Evolutionary conservation across 202 grass and related monocot species (phyloP), one percentile per base, ranked within the genome.

Genomic region (Hordeum pubiflorum): DNA sequence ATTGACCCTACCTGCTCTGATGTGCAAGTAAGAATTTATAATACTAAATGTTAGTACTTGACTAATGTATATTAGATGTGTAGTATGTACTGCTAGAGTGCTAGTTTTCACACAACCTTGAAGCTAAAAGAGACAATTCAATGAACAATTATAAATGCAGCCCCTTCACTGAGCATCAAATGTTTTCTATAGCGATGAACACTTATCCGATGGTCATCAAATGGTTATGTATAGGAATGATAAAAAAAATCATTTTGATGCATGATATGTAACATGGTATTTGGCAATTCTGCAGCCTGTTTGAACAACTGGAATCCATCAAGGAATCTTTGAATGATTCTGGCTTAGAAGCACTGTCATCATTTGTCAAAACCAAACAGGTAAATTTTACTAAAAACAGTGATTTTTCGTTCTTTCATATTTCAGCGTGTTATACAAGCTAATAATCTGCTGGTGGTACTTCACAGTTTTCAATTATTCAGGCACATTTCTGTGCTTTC

Each of bases 231-330:
- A 38, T 46, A 15, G 3, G 43, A 64, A 32, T 55, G 23, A 31
- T 40, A n/a, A 73, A 66, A 81, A 33, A 65, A 17, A 62, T 75
- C 38, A 41, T 17, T 65, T 5, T 62, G n/a, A 77, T 82, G 78
- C 83, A 23, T 64, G 9, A 54, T 36, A 46, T 4, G 34, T 85
- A 85, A 85, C n/a, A 63, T 58, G 38, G 38, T 76, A 68, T 78
- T 39, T 15, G 38, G 22, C 6, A 39, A 67, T 74, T 61, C 78
- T 86, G 41, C 82, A 97, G 94, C 55, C 86, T 97, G 26, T 78
- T 84, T 46, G 94, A 97, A 77, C 90, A 97, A 85, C 58, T 94
- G 72, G 88, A 94, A 75, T 91, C 90, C 29, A 93, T 97, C 77
- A 91, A 84, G 68, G 90, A 97, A 84, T 97, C 94, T 82, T 89